Evolutionary conservation across 805 yeast species (phyloP).

Genomic region (Priceomyces medius): DNA sequence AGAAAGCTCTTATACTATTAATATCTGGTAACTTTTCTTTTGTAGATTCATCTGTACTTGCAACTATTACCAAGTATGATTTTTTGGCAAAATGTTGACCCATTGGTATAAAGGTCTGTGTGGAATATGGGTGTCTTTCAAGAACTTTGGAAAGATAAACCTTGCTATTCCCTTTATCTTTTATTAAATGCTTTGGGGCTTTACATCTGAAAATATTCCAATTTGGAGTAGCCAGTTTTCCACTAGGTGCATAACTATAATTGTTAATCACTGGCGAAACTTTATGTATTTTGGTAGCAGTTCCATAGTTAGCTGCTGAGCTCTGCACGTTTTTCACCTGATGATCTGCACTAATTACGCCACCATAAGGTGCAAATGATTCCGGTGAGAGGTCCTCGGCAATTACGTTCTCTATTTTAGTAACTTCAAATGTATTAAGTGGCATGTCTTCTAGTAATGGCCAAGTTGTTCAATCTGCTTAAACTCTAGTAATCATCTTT

Average conservation of each 20-base stretch:
- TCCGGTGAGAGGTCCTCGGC: conserved; percentile 67
- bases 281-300: conserved; percentile 74
- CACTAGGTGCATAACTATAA: conserved; percentile 48
- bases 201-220: conserved; percentile 84
- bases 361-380: conserved; percentile 67
- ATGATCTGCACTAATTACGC: conserved; percentile 74
- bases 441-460: conserved; percentile 30
- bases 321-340: conserved; percentile 50
- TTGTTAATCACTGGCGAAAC: conserved; percentile 67
- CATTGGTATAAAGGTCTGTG: conserved; percentile 92
- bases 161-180: conserved; percentile 11
- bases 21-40: conserved; percentile 58
- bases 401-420: conserved; percentile 21
- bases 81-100: conserved; percentile 51
- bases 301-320: conserved; percentile 84
- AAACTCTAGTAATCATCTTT: background rate
- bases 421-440: conserved; percentile 37
- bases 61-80: conserved; percentile 81
- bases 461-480: background rate
- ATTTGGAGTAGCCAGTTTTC: conserved; percentile 54
- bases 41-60: conserved; percentile 45
- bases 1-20: conserved; percentile 60
- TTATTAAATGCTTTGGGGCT: conserved; percentile 65
- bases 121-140: conserved; percentile 85
- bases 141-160: conserved; percentile 62